Evolutionary conservation across 2,329 filamentous ascomycete species (phyloP).

Genomic region (Botrytis elliptica): DNA sequence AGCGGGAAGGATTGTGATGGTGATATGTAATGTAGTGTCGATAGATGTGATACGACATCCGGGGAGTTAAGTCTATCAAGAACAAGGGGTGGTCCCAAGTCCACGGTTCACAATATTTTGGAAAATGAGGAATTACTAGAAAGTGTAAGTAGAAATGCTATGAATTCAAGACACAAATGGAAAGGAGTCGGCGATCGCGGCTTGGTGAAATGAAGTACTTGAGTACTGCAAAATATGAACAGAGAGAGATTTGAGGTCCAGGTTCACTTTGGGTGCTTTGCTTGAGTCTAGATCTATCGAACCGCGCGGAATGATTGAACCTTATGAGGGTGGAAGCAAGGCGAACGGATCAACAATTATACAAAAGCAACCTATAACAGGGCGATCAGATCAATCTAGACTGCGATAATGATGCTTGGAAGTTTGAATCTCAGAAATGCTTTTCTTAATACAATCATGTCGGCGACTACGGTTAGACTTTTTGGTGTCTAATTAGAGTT

Average conservation of each 20-base stretch:
- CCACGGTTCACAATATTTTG: not conserved
- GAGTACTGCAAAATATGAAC: not conserved
- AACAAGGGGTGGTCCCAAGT: not conserved
- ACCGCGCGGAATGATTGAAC: not conserved
- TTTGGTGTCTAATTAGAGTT: not conserved
- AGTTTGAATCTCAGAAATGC: not conserved
- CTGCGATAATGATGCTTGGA: not conserved
- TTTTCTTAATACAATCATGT: not conserved
- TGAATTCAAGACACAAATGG: not conserved
- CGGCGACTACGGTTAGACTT: not conserved
- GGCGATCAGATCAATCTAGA: conserved; percentile 7
- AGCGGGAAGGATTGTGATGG: not conserved
- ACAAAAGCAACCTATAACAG: not conserved
- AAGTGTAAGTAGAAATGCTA: not conserved
- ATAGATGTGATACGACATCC: not conserved
- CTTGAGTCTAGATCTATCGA: not conserved
- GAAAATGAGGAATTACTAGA: not conserved
- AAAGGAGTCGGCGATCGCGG: not conserved
- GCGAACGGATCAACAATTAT: not conserved
- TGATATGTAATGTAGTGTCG: not conserved
- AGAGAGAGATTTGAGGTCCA: not conserved
- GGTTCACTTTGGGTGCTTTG: not conserved
- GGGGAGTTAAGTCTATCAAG: not conserved
- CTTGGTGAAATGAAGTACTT: not conserved
- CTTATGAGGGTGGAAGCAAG: not conserved